Evolutionary conservation across 306 rosid genomes (phyloP).

Genomic region (Castanea sativa): DNA sequence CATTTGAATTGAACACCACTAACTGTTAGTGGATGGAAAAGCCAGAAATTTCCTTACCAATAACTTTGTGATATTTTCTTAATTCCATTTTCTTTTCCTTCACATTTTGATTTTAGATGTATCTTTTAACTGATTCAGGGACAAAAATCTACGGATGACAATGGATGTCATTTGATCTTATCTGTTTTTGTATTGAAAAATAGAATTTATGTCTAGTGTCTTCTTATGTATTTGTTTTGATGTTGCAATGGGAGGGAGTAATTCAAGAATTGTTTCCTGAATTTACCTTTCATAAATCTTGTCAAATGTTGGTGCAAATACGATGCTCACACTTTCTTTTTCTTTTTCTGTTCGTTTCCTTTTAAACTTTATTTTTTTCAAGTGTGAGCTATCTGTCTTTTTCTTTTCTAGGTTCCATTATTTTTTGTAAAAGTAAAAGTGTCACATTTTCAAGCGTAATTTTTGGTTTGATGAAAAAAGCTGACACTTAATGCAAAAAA

Average conservation of each 20-base stretch:
- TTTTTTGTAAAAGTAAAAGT: no score
- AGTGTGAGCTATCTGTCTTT: neutral
- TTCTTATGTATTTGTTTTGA: constrained; percentile 34
- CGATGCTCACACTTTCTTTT: constrained; percentile 24
- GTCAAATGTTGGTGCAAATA: constrained; percentile 7
- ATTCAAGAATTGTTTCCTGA: neutral
- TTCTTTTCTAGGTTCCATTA: neutral
- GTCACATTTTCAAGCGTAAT: no score
- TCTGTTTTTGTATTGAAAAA: constrained; percentile 24
- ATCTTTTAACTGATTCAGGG: constrained; percentile 27
- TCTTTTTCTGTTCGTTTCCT: constrained; percentile 15
- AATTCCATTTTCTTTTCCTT: neutral
- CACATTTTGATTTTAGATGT: constrained; percentile 29
- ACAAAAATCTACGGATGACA: constrained; percentile 27
- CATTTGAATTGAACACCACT: constrained; percentile 47
- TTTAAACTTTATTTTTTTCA: constrained; percentile 3
- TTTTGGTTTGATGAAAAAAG: no score
- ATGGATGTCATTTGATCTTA: constrained; percentile 22
- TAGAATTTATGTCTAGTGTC: constrained; percentile 29
- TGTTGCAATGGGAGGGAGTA: constrained; percentile 11
- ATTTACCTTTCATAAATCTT: neutral
- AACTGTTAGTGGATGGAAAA: constrained; percentile 59
- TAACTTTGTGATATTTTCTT: constrained; percentile 39
- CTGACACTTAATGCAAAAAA: no score
- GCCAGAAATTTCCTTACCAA: constrained; percentile 48